Conservation (phyloP, 2,329 filamentous ascomycete species). For the Fusarium pseudograminearum region DNA sequence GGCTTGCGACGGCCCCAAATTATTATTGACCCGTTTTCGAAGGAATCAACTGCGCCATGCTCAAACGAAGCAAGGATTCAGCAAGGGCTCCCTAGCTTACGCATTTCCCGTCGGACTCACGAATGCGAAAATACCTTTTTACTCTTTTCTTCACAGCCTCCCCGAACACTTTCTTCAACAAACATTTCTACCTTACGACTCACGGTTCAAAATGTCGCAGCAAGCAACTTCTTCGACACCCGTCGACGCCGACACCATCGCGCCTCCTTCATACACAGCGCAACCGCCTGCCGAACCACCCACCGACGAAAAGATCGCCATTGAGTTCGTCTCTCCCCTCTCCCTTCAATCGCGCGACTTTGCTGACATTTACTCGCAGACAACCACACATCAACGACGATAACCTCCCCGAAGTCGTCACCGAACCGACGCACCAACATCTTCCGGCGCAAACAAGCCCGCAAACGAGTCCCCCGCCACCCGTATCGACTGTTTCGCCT, state of each 20-base stretch:
- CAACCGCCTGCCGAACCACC: neutral
- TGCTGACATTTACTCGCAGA: conserved; percentile 4
- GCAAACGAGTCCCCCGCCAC: conserved; percentile 3
- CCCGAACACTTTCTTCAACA: neutral
- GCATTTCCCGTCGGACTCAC: conserved; percentile 2
- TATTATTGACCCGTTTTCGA: neutral
- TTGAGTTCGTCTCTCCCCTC: conserved; percentile 10
- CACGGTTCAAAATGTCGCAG: conserved; percentile 12
- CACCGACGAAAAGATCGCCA: conserved; percentile 42
- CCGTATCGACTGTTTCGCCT: conserved; percentile 25
- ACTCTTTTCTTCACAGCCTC: neutral
- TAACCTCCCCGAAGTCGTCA: conserved; percentile 45
- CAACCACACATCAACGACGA: conserved; percentile 32
- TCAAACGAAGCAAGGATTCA: neutral
- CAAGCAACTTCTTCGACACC: conserved; percentile 20
- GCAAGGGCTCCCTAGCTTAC: neutral
- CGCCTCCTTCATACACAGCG: conserved; percentile 41
- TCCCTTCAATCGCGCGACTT: neutral
- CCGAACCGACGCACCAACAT: neutral
- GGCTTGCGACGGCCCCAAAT: neutral
- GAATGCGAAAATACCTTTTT: neutral
- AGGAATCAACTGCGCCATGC: conserved; percentile 3
- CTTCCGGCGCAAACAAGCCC: neutral
- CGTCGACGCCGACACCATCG: conserved; percentile 16
- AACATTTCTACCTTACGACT: neutral